Conservation (phyloP, 805 yeast genomes). For the Candida dendrica region DNA sequence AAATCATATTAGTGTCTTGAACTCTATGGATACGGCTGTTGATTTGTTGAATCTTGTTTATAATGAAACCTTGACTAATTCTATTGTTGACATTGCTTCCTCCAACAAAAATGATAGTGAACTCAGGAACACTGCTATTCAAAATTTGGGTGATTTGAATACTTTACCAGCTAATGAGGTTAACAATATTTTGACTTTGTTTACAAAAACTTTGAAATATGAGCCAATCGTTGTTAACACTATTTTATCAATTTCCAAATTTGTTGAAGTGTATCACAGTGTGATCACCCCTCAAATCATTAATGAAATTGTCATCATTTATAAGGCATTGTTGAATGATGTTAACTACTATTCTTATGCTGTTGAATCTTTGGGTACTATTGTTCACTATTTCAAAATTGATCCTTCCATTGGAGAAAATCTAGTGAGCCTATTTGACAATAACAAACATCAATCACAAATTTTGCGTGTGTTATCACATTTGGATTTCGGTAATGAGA, state of each 20-base stretch:
- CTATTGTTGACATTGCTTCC: slow-evolving; percentile 27
- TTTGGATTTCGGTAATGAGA: slow-evolving; percentile 10
- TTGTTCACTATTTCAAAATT: slow-evolving; percentile 12
- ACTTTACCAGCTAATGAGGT: slow-evolving; percentile 19
- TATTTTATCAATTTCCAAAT: slow-evolving; percentile 19
- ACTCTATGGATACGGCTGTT: slow-evolving; percentile 25
- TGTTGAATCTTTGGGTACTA: slow-evolving; percentile 16
- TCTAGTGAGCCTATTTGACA: slow-evolving; percentile 10
- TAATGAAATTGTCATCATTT: slow-evolving; percentile 7
- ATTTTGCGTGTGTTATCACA: slow-evolving; percentile 16
- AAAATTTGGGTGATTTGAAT: slow-evolving; percentile 22
- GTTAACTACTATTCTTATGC: slow-evolving; percentile 8
- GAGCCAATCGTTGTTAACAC: slow-evolving; percentile 28
- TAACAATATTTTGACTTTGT: slow-evolving; percentile 21
- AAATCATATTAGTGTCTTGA: slow-evolving; percentile 27
- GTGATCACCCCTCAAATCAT: slow-evolving; percentile 6
- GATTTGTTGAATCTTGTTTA: slow-evolving; percentile 19
- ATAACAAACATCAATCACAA: slow-evolving; percentile 13
- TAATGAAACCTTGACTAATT: slow-evolving; percentile 11
- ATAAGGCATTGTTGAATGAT: slow-evolving; percentile 8
- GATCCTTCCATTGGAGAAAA: slow-evolving; percentile 15
- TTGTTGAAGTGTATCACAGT: slow-evolving; percentile 12
- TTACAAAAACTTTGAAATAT: slow-evolving; percentile 26
- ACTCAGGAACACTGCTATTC: slow-evolving; percentile 28
- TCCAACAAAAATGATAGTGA: slow-evolving; percentile 29